These are phyloP conservation scores for Citrullus mucosospermus DNA, from an alignment of 306 rosid genomes.

Conservation along the genomic window DNA sequence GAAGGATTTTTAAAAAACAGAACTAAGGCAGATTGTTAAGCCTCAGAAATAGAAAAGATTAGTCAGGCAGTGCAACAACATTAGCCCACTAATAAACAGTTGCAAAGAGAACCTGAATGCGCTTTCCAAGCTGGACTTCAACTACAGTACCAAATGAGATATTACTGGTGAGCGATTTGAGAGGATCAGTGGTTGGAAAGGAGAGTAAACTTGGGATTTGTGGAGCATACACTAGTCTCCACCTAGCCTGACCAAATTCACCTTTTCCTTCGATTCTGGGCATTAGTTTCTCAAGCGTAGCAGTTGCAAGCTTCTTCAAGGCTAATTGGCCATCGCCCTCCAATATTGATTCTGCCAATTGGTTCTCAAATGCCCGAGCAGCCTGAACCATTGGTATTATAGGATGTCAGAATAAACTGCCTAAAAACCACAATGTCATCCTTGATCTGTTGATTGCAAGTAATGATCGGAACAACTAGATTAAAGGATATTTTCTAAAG, in stretches of 20 bases:
- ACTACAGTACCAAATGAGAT: constrained; percentile 82
- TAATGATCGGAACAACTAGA: background rate
- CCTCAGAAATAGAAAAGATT: background rate
- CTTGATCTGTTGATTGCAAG: background rate
- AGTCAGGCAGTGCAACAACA: background rate
- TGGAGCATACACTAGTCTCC: constrained; percentile 77
- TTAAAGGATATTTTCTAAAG: background rate
- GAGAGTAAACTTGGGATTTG: constrained; percentile 68
- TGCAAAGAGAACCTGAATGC: constrained; percentile 49
- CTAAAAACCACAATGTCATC: background rate
- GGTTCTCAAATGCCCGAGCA: constrained; percentile 75
- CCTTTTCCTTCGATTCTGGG: constrained; percentile 94
- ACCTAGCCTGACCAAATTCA: constrained; percentile 80
- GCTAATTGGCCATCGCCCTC: constrained; percentile 59
- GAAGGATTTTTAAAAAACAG: background rate
- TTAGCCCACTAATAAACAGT: background rate
- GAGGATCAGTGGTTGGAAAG: constrained; percentile 49
- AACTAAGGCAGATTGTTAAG: background rate
- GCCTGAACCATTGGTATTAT: constrained; percentile 28
- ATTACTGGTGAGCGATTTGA: constrained; percentile 53
- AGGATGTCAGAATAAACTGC: background rate
- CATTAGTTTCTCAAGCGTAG: constrained; percentile 79
- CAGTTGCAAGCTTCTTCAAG: constrained; percentile 68
- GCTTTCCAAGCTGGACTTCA: constrained; percentile 92
- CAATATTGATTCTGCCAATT: constrained; percentile 55